These are phyloP conservation scores for Diaporthe sp. DNA, from an alignment of 2,329 filamentous ascomycete genomes.

Conservation along the genomic window DNA sequence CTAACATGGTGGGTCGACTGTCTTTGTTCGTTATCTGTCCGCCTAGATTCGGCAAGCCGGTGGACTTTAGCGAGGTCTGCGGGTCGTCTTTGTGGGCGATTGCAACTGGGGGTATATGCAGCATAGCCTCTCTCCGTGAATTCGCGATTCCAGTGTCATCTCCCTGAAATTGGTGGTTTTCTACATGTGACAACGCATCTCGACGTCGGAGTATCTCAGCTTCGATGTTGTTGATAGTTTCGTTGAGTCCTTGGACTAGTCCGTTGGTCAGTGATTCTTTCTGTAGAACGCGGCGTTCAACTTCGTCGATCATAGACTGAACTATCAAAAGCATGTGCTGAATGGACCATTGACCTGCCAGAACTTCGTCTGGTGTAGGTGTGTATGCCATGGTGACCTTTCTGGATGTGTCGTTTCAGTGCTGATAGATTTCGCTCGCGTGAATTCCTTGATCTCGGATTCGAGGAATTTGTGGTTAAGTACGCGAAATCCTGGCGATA, in stretches of 20 bases:
- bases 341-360: neutral
- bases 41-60: too few species aligned
- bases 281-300: neutral
- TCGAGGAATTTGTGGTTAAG: too few species aligned
- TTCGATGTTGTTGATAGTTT: neutral
- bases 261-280: neutral
- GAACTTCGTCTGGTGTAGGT: neutral
- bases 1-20: too few species aligned
- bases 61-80: too few species aligned
- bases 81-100: too few species aligned
- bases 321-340: accelerated
- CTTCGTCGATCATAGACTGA: neutral
- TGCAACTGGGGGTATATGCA: neutral
- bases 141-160: accelerated
- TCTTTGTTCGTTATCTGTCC: neutral
- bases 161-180: neutral
- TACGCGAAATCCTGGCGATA: neutral
- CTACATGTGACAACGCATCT: neutral
- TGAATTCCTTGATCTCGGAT: neutral
- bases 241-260: neutral
- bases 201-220: neutral
- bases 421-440: neutral
- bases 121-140: neutral
- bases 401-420: neutral
- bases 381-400: neutral